Evolutionary conservation across 805 yeast genomes (phyloP), one percentile per base, ranked within the genome.

Genomic region (Ogataea paradorogensis): DNA sequence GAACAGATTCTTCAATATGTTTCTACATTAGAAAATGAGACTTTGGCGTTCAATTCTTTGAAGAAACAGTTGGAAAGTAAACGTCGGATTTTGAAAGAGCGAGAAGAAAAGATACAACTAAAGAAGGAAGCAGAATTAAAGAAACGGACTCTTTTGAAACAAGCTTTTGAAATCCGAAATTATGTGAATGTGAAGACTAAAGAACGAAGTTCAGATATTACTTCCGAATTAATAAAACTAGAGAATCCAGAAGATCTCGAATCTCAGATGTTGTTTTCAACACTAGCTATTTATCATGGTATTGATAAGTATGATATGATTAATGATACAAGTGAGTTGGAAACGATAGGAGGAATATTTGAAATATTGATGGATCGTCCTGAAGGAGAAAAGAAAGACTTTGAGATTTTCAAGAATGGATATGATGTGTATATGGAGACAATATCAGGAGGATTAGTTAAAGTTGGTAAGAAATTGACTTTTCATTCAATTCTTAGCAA

Each of bases 371-470:
- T 80, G 57, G 71, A 80, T 30, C 73, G 89, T 53, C 89, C 90
- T 3, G 73, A 73, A 7, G 15, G 11, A 4, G 33, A 30, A 20
- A 30, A 18, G 33, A 15, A 18, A 18, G n/a, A n/a, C 7, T 30
- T 30, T 24, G 18, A 30, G 10, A 15, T 44, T 87, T 88, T 58
- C 65, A 70, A 0, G 61, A 74, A 39, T 5, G 20, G 20, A 63
- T 89, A 18, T 14, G 82, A 84, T 36, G 82, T 83, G 5, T 91
- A 72, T 61, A 80, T 86, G 80, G 97, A 87, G 59, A 87, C 96
- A 0, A 71, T 65, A 23, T 55, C 78, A 2, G 96, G 96, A 35
- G 97, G 97, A 0, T 70, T 91, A 45, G 81, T 88, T 31, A 88
- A 87, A 61, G 78, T 84, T 4, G 96, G 96, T 20, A 85, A 82